These are phyloP conservation scores for Apium graveolens DNA, from an alignment of 129 eudicot species.

Conservation along the genomic window DNA sequence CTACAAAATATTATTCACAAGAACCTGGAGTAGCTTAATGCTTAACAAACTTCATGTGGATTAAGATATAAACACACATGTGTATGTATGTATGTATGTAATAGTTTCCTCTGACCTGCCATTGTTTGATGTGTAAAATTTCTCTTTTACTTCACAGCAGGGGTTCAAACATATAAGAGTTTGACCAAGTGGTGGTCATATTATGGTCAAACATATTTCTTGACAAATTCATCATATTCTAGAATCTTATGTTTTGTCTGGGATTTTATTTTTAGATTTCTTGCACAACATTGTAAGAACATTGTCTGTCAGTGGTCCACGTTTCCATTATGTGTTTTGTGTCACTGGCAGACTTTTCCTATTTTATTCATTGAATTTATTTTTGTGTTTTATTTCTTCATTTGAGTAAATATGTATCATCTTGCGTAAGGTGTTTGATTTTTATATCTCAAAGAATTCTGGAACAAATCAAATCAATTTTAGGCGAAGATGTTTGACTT, in stretches of 20 bases:
- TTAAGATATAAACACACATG: background rate
- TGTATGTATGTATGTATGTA: too few relatives aligned
- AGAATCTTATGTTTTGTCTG: background rate
- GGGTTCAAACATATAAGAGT: background rate
- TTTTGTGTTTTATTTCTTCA: background rate
- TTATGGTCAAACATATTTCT: background rate
- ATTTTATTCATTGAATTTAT: background rate
- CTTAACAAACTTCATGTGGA: background rate
- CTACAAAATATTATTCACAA: background rate
- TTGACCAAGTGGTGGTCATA: background rate
- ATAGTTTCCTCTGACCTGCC: background rate
- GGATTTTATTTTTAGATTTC: background rate
- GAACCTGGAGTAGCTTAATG: background rate
- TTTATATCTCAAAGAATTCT: background rate
- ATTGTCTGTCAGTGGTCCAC: background rate
- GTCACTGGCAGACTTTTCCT: background rate
- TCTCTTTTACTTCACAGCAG: background rate
- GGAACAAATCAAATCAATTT: background rate
- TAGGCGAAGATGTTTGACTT: conserved; percentile 12
- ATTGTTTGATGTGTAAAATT: background rate
- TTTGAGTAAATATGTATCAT: background rate
- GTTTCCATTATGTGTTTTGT: background rate
- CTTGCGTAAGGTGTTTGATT: background rate
- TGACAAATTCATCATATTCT: background rate
- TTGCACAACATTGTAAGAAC: background rate